Evolutionary conservation across 768 basidiomycete species (phyloP), one percentile per base, ranked within the genome.

Genomic region (Leucogyrophana mollusca): DNA sequence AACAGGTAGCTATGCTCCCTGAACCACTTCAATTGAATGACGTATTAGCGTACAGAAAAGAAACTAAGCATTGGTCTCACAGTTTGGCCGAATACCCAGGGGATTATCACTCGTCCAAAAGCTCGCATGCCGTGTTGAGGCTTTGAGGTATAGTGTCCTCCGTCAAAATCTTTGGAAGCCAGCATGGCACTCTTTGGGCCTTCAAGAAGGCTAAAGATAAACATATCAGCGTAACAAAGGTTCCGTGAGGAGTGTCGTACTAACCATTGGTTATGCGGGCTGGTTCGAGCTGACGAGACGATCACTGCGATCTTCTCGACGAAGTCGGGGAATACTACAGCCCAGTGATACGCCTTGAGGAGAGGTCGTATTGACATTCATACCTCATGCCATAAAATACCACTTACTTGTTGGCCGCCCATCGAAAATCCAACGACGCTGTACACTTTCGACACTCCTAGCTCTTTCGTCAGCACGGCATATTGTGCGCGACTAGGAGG

Each of bases 51-150:
- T 21, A 16, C n/a, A 9, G 7, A 7, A 16, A 7, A 21, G 7
- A 73, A 13, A 96, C 92, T 38, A 96, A 78, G 16, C 93, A 92
- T 47, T 86, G 84, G 52, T 94, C 71, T 33, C 58, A 76, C 77
- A 23, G 77, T 68, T 54, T 79, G 76, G 3, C 77, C 73, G 50
- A 77, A 78, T n/a, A 76, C 74, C 76, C 78, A 79, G 14, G 74
- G 75, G 38, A 72, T 73, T 50, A 77, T 79, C 5, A 66, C 76
- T 9, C 79, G 66, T 2, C 68, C 76, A 46, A 77, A 79, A 3
- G 78, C 77, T 4, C 77, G 71, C 21, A 79, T 58, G n/a, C 77
- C 77, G 21, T 63, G 61, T 51, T 74, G 64, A 3, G 77, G 73
- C 3, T 58, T 53, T 8, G 60, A 54, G 38, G 58, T 75, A 56